Evolutionary conservation across 192 early-diverging fungal genomes (phyloP).

Genomic region (Coemansia sp.): DNA sequence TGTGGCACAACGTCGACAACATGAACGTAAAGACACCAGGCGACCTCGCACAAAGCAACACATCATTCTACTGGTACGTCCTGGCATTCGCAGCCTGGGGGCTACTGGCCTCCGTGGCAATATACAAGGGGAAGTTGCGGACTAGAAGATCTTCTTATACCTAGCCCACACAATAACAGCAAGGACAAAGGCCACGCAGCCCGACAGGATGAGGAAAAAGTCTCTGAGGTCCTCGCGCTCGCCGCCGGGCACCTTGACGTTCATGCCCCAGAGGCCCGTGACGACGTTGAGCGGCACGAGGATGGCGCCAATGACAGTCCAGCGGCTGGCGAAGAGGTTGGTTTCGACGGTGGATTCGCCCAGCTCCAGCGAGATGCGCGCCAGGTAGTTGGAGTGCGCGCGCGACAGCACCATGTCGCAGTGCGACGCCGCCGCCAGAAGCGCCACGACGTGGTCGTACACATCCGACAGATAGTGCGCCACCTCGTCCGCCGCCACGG

Average conservation of each 20-base stretch:
- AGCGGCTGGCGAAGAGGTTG: slow-evolving; percentile 76
- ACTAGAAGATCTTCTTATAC: slow-evolving; percentile 41
- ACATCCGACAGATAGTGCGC: slow-evolving; percentile 74
- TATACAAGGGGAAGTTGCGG: not conserved
- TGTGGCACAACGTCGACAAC: slow-evolving; percentile 1
- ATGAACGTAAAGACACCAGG: slow-evolving; percentile 1
- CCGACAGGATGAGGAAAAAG: slow-evolving; percentile 39
- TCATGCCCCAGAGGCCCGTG: slow-evolving; percentile 70
- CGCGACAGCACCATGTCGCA: slow-evolving; percentile 70
- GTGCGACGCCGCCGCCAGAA: slow-evolving; percentile 66
- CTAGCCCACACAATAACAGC: slow-evolving; percentile 38
- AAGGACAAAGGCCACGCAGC: slow-evolving; percentile 31
- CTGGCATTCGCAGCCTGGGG: not conserved
- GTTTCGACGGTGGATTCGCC: slow-evolving; percentile 73
- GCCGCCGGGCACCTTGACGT: slow-evolving; percentile 48
- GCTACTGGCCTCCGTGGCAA: not conserved
- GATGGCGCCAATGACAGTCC: slow-evolving; percentile 85
- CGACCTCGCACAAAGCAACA: not conserved
- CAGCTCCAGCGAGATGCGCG: slow-evolving; percentile 66
- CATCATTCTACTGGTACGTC: slow-evolving; percentile 1
- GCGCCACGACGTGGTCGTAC: slow-evolving; percentile 73
- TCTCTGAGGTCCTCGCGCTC: slow-evolving; percentile 20
- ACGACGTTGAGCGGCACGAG: slow-evolving; percentile 88
- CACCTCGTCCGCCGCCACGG: slow-evolving; percentile 53
- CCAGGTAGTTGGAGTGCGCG: slow-evolving; percentile 73